These are phyloP conservation scores for Umbilicaria muhlenbergii DNA, from an alignment of 495 filamentous ascomycete species.

Conservation along the genomic window DNA sequence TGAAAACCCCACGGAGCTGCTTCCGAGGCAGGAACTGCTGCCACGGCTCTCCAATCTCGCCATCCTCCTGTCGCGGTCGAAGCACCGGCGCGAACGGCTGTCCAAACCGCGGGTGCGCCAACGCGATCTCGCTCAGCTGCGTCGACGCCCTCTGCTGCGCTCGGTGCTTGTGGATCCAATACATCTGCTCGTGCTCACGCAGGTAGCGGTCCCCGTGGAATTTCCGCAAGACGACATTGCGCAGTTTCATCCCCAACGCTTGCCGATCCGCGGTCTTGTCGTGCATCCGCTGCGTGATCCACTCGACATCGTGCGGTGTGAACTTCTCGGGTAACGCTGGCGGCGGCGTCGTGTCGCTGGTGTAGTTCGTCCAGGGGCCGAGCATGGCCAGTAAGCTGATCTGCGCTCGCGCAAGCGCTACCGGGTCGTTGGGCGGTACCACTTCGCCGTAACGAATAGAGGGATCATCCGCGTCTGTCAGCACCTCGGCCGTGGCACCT, in stretches of 20 bases:
- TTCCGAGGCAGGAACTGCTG: too few relatives aligned
- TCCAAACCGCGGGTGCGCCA: too few relatives aligned
- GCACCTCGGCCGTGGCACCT: slow-evolving; percentile 43
- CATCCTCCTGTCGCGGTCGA: too few relatives aligned
- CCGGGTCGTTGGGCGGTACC: slow-evolving; percentile 47
- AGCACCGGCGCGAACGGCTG: too few relatives aligned
- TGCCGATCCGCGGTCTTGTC: slow-evolving; percentile 41
- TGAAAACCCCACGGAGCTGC: too few relatives aligned
- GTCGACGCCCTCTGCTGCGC: neutral
- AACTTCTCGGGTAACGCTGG: slow-evolving; percentile 34
- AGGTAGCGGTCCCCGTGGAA: slow-evolving; percentile 49
- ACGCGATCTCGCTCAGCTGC: neutral
- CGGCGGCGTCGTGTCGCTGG: slow-evolving; percentile 26
- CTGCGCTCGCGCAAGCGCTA: slow-evolving; percentile 42
- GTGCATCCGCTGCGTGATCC: slow-evolving; percentile 44
- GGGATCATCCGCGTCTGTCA: slow-evolving; percentile 43
- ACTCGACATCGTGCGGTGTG: slow-evolving; percentile 33
- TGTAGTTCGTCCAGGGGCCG: slow-evolving; percentile 41
- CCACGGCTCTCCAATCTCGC: too few relatives aligned
- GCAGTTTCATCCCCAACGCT: slow-evolving; percentile 42
- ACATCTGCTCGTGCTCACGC: slow-evolving; percentile 55
- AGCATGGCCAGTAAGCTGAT: slow-evolving; percentile 44
- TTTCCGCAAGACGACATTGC: slow-evolving; percentile 42
- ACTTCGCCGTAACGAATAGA: slow-evolving; percentile 39
- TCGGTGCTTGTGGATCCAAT: slow-evolving; percentile 39